Base-by-base conservation (phyloP, 2,329 filamentous ascomycete species). In the Coniochaeta hoffmannii region DNA sequence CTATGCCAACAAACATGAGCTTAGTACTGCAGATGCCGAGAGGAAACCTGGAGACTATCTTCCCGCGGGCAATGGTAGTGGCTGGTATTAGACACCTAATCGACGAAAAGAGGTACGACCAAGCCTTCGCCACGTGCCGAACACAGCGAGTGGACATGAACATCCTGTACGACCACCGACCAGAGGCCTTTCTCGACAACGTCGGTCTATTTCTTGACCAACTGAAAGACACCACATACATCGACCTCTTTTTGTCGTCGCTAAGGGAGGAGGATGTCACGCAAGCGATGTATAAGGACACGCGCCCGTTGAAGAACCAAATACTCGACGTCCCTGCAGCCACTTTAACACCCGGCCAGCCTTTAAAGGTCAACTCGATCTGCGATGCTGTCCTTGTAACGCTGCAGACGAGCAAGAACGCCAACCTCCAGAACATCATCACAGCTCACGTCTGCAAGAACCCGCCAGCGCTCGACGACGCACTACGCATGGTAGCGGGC, bases 91-190 rank as follows among this genome's bases (percentile, higher is more conserved):
- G 94, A 50, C 82, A 83, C 52, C 83, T 88, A 53, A 89, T 99
- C 53, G 87, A 91, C 54, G 76, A 81, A 31, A 89, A 88, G 68
- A 84, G 94, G 63, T 99, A 97, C 66, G 83, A 81, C 51, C 83
- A 82, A 53, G 94, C 94, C 0, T 99, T 97, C 67, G 76, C 88
- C 22, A 87, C 90, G 59, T 97, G 94, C 68, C 85, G 94, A 53
- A 93, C 86, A 22, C 95, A 99, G 68, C 84, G 95, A 62, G 94
- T 99, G 1, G 94, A 99, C 66, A 92, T 97, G 88, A 99, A 99
- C 66, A 93, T 99, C 58, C 76, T 99, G 2, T 93, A 96, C 65
- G 94, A 99, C 66, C 90, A 97, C 71, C 85, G 85, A n/a, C 90
- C 93, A 0, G 79, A 85, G 35, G 89, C 95, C 62, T 97, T 99